A percentile compares a stretch with the other conserved stretches of the same genome.
phyloP scores from a whole-genome alignment of 2,329 filamentous ascomycete genomes.

The Xylariaceae sp. region DNA sequence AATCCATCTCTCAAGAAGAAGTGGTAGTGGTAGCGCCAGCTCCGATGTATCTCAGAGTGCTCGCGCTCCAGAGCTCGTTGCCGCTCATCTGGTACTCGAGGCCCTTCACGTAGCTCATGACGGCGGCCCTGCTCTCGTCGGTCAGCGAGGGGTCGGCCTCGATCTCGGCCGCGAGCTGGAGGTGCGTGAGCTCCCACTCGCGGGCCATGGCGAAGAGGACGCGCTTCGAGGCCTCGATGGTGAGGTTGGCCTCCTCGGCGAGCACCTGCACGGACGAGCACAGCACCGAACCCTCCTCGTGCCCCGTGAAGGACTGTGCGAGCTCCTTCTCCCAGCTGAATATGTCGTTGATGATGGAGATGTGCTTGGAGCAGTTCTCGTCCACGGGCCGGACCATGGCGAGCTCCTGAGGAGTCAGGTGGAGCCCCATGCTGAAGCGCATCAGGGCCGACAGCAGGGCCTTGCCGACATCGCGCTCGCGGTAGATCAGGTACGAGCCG shows the following conservation, averaged over 20 bases:
- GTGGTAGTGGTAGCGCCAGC: not conserved
- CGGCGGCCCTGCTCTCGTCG: not conserved
- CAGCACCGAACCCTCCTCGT: conserved; percentile 26
- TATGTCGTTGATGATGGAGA: conserved; percentile 36
- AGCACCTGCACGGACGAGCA: conserved; percentile 31
- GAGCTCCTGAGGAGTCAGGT: conserved; percentile 23
- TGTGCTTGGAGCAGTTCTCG: conserved; percentile 30
- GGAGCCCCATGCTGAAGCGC: conserved; percentile 31
- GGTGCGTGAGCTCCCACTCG: conserved; percentile 5
- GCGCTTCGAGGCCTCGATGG: conserved; percentile 11
- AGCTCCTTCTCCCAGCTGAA: conserved; percentile 35
- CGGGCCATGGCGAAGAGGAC: conserved; percentile 9
- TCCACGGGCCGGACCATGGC: conserved; percentile 23
- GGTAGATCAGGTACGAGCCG: conserved; percentile 32
- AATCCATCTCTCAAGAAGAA: not conserved
- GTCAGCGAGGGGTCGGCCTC: conserved; percentile 8
- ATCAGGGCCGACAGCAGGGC: conserved; percentile 31
- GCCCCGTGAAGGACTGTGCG: conserved; percentile 9
- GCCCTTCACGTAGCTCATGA: conserved; percentile 28
- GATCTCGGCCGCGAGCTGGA: conserved; percentile 14
- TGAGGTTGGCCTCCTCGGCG: conserved; percentile 22
- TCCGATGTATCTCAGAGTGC: conserved; percentile 16
- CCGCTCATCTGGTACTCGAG: conserved; percentile 29
- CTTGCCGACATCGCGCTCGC: conserved; percentile 33
- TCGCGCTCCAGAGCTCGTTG: conserved; percentile 27